Conservation (phyloP, 1,284 basidiomycete species). For the Meripilus lineatus region DNA sequence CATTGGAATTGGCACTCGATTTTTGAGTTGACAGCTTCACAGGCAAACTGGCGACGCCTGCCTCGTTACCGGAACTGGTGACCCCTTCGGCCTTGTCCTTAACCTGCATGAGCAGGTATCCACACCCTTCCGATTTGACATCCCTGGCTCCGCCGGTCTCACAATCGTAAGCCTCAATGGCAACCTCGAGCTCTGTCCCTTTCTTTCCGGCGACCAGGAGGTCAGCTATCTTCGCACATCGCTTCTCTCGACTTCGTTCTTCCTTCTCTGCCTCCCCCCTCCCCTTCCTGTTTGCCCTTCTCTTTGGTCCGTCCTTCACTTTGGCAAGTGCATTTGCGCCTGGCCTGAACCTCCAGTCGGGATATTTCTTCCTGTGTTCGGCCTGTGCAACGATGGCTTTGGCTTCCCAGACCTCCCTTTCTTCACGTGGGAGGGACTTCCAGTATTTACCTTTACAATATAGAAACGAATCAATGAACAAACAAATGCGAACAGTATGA, state of each 20-base stretch:
- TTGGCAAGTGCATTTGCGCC: slow-evolving; percentile 51
- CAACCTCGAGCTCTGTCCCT: slow-evolving; percentile 41
- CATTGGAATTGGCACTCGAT: slow-evolving; percentile 10
- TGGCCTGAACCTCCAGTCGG: slow-evolving; percentile 73
- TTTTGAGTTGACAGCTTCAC: background rate
- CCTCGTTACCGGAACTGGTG: background rate
- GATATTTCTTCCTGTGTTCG: slow-evolving; percentile 72
- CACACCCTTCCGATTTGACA: slow-evolving; percentile 18
- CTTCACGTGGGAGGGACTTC: slow-evolving; percentile 53
- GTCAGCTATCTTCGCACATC: slow-evolving; percentile 47
- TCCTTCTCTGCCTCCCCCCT: slow-evolving; percentile 39
- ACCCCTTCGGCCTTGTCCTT: slow-evolving; percentile 7
- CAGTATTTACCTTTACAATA: slow-evolving; percentile 46
- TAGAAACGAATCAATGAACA: slow-evolving; percentile 2
- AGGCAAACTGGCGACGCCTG: background rate
- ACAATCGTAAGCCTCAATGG: slow-evolving; percentile 39
- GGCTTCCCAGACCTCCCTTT: slow-evolving; percentile 70
- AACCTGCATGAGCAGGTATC: slow-evolving; percentile 11
- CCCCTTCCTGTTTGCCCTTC: slow-evolving; percentile 26
- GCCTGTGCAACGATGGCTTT: slow-evolving; percentile 71
- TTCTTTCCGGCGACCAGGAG: slow-evolving; percentile 46
- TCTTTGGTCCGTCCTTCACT: slow-evolving; percentile 33
- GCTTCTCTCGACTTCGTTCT: slow-evolving; percentile 31
- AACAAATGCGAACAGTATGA: background rate
- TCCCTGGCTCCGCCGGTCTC: slow-evolving; percentile 16